Evolutionary conservation across 306 rosid genomes (phyloP).

Genomic region (Spatholobus suberectus): DNA sequence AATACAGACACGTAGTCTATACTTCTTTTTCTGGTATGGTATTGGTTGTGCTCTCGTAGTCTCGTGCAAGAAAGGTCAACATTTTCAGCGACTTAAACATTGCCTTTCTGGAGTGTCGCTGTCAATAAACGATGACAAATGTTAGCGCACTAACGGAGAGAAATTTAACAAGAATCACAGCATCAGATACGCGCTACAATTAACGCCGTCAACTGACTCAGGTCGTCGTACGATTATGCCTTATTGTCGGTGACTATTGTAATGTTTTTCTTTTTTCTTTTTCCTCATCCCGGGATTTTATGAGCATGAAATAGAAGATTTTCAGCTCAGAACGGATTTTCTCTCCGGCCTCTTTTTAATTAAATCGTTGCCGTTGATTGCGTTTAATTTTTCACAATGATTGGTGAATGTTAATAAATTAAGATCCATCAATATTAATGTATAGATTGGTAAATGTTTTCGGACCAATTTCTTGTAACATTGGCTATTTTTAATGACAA

Average conservation of each 20-base stretch:
- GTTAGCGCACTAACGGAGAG: background rate
- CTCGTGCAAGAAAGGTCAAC: background rate
- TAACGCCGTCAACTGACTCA: background rate
- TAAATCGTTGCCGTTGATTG: background rate
- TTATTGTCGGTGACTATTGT: slow-evolving; percentile 28
- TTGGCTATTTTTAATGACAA: no score
- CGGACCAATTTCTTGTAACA: no score
- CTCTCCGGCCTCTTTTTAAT: background rate
- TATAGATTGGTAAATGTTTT: no score
- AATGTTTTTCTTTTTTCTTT: background rate
- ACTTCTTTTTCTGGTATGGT: background rate
- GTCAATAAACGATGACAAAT: background rate
- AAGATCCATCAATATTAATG: no score
- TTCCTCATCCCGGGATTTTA: background rate
- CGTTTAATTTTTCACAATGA: background rate
- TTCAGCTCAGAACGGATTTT: background rate
- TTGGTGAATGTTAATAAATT: no score
- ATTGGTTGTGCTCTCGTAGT: background rate
- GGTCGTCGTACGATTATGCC: background rate
- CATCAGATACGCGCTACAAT: background rate
- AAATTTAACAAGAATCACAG: background rate
- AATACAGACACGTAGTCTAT: no score
- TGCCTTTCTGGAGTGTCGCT: background rate
- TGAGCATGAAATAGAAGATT: background rate
- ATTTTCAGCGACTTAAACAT: background rate